Evolutionary conservation across 495 filamentous ascomycete species (phyloP), one percentile per base, ranked within the genome.

Genomic region (Achaetomiella virescens): DNA sequence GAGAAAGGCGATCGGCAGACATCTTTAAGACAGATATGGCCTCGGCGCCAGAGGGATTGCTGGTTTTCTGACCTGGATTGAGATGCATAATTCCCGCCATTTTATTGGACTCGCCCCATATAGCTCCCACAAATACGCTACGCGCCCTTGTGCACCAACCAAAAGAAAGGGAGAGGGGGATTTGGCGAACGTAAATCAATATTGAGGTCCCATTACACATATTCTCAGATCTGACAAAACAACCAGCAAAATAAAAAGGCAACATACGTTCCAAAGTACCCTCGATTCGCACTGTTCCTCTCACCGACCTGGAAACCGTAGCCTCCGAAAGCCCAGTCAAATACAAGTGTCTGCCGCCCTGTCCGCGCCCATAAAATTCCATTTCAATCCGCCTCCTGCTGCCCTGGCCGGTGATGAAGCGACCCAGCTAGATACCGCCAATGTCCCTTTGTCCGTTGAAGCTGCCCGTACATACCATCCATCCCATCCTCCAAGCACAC

Each of bases 301-400:
- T 49, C 59, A 53, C 48, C 48, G 48, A 56, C 59, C 53, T 54
- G 53, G 44, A 48, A n/a, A 53, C 42, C 46, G 52, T 44, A 49
- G 49, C 37, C 31, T 20, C 21, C 33, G 20, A 27, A 20, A 44
- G 3, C 8, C 20, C 1, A 44, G 10, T 9, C 18, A 44, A 44
- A 12, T 3, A 25, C 22, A 33, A 33, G 31, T 6, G 11, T 33
- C 31, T 54, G 35, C 52, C 33, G 42, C 52, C 52, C 24, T 41
- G 35, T 12, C 42, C 21, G 35, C 35, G n/a, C 31, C 31, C n/a
- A 27, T 12, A 25, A 48, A 22, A 48, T 20, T 14, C 15, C n/a
- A 45, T 31, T 3, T 25, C 29, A 48, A 36, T 10, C 46, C 29
- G 18, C 29, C 27, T 22, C 49, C 36, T 25, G n/a, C n/a, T 37